A percentile compares a stretch with the other conserved stretches of the same genome.
Evolutionary conservation across 345 rosid genomes (phyloP).

Genomic region (Erysimum cheiranthoides): DNA sequence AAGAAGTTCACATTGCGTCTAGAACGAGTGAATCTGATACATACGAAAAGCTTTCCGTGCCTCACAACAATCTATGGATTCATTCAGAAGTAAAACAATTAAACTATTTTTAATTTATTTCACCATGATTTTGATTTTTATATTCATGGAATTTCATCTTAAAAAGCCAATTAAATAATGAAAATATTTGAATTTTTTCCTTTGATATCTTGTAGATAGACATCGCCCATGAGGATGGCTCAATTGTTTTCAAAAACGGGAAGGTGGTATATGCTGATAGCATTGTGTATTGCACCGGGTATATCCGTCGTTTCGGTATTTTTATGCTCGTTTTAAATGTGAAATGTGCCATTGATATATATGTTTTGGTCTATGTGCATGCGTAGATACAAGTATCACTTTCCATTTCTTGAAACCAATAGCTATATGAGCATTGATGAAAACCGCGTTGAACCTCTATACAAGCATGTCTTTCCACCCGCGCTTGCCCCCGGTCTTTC

Average conservation of each 20-base stretch:
- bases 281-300: slow-evolving; percentile 86
- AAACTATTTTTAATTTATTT: not conserved
- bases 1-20: slow-evolving; percentile 75
- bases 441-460: slow-evolving; percentile 73
- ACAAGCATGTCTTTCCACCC: slow-evolving; percentile 80
- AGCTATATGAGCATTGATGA: slow-evolving; percentile 68
- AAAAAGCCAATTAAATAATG: not conserved
- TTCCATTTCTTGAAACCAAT: slow-evolving; percentile 77
- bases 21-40: slow-evolving; percentile 55
- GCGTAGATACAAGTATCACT: slow-evolving; percentile 76
- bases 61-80: slow-evolving; percentile 60
- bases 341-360: not conserved
- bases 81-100: slow-evolving; percentile 79
- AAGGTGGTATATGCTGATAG: slow-evolving; percentile 53
- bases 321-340: not conserved
- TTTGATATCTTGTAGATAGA: slow-evolving; percentile 61
- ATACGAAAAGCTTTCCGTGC: slow-evolving; percentile 48
- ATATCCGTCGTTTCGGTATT: slow-evolving; percentile 20
- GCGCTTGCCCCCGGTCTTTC: slow-evolving; percentile 71
- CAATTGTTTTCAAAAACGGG: slow-evolving; percentile 65
- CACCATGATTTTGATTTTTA: slow-evolving; percentile 42
- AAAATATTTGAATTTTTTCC: not conserved
- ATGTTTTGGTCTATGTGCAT: not conserved
- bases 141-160: not conserved
- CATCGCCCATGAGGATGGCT: slow-evolving; percentile 59